phyloP scores from a whole-genome alignment of 2,329 filamentous ascomycete species.

The Arachnopeziza araneosa region DNA sequence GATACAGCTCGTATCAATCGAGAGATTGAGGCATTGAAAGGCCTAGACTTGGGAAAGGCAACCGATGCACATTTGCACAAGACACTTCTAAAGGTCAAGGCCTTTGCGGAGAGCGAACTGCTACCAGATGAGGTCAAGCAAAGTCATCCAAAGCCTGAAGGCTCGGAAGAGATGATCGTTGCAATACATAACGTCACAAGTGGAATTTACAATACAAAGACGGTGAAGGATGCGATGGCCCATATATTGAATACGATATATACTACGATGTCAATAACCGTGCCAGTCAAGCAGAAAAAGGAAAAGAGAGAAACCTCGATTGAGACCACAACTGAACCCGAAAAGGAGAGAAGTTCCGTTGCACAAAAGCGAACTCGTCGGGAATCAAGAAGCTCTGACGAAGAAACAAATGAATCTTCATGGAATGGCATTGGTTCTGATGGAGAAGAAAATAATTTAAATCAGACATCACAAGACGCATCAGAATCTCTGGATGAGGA shows the following conservation, averaged over 20 bases:
- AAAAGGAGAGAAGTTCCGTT: not conserved
- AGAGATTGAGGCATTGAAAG: conserved; percentile 49
- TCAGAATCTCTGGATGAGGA: conserved; percentile 22
- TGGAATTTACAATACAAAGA: conserved; percentile 47
- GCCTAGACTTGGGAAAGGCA: conserved; percentile 40
- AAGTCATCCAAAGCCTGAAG: conserved; percentile 27
- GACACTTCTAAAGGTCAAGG: conserved; percentile 45
- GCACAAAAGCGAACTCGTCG: conserved; percentile 1
- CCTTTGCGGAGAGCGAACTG: conserved; percentile 38
- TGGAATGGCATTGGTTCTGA: conserved; percentile 17
- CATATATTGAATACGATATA: conserved; percentile 30
- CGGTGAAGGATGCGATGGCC: conserved; percentile 44
- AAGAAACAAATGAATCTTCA: conserved; percentile 5
- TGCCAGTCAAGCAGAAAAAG: conserved; percentile 16
- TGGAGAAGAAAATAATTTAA: conserved; percentile 9
- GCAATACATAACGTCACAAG: conserved; percentile 46
- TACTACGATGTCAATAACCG: conserved; percentile 26
- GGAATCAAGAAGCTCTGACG: conserved; percentile 1
- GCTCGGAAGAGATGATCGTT: conserved; percentile 25
- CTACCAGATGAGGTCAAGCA: conserved; percentile 35
- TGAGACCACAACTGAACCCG: not conserved
- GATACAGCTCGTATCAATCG: conserved; percentile 57
- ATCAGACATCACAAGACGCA: conserved; percentile 16
- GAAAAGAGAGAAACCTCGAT: conserved; percentile 1
- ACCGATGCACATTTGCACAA: conserved; percentile 44